These are phyloP conservation scores for Trichoderma erinaceum DNA, from an alignment of 495 filamentous ascomycete genomes.

Conservation along the genomic window DNA sequence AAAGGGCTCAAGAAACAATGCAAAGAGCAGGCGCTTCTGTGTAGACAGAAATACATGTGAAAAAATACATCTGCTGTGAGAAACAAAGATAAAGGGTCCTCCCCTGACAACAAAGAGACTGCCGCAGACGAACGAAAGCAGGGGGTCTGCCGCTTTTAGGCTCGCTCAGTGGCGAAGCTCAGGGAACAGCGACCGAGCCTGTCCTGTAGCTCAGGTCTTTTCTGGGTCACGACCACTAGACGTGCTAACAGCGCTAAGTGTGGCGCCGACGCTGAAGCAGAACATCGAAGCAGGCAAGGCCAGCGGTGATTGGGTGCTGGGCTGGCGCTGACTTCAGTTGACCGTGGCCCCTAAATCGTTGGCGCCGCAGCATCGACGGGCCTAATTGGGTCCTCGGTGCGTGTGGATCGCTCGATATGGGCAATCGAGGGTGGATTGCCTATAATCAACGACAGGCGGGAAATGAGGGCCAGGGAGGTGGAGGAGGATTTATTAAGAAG, in stretches of 20 bases:
- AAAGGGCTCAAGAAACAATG: no score
- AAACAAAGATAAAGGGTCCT: no score
- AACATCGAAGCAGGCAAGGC: neutral
- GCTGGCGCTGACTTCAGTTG: neutral
- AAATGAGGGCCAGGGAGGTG: conserved; percentile 5
- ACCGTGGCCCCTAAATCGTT: conserved; percentile 9
- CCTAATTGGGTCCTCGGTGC: conserved; percentile 11
- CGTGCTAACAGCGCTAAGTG: neutral
- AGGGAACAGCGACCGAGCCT: no score
- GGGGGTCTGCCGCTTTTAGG: conserved; percentile 9
- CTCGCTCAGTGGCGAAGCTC: conserved; percentile 1
- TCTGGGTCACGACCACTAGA: neutral
- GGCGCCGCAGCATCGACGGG: conserved; percentile 1
- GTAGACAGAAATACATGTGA: neutral
- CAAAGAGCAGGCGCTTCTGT: neutral
- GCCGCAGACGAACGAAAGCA: neutral
- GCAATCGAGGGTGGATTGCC: conserved; percentile 1
- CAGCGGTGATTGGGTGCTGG: neutral
- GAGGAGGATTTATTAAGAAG: no score
- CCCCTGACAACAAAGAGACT: neutral
- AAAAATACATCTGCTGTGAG: no score
- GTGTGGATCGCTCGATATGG: conserved; percentile 3
- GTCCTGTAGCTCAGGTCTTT: no score
- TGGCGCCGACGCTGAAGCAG: conserved; percentile 1
- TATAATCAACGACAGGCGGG: conserved; percentile 6